Evolutionary conservation across 371 early-diverging fungal species (phyloP), one percentile per base, ranked within the genome.

Genomic region (Umbelopsis sp.): DNA sequence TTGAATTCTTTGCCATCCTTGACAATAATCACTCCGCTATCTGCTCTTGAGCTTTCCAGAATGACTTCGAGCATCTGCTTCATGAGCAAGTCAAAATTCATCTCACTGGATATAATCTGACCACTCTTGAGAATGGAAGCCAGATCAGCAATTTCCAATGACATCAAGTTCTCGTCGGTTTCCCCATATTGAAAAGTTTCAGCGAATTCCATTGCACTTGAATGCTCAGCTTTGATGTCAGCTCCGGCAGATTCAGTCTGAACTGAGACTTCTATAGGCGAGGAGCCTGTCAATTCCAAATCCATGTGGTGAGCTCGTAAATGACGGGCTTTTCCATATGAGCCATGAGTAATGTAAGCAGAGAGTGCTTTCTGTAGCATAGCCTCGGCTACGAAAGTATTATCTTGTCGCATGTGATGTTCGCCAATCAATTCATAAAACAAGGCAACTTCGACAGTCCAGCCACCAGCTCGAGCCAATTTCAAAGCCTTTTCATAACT

Each of bases 21-120:
- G 63, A 80, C 76, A 32, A 84, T 79, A 38, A 84, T 84, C 1
- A 81, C 81, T 16, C 84, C 81, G 0, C 80, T 76, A 37, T 81
- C 84, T 4, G 84, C 81, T 10, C 81, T 79, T 3, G 84, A 80
- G 46, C 80, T 81, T 65, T 84, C 84, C 45, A 84, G 50, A 32
- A 84, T 80, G 38, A 84, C 74, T 22, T 72, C 79, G n/a, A 84
- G 65, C 81, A 84, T 80, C 52, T 84, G 81, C 44, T 81, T 78
- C 79, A 84, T 73, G 20, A 84, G 44, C 10, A 81, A 51, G n/a
- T 84, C 81, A 69, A 81, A 84, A 44, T 84, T 84, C 84, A 84
- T 81, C 62, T 84, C 84, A 38, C 84, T 84, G 6, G 84, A 84
- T 22, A 84, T 81, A 14, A 84, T 76, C 41, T 84, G 84, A 3